A percentile compares a stretch with the other conserved stretches of the same genome.
phyloP scores from a whole-genome alignment of 2,329 filamentous ascomycete species.

The Cryphonectria parasitica region DNA sequence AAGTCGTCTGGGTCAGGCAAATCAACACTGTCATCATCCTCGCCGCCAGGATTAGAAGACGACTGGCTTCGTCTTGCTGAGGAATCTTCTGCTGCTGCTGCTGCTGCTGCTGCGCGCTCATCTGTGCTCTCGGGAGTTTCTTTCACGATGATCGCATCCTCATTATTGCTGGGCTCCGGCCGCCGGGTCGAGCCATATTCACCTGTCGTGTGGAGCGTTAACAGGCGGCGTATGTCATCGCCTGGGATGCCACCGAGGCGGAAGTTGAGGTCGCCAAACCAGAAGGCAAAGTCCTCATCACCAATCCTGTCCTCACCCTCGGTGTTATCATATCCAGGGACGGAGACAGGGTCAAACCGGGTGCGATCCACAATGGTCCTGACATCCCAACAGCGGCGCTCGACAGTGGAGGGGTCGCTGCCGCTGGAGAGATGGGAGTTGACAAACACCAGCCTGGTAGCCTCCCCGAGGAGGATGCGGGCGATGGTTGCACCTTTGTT shows the following conservation, averaged over 20 bases:
- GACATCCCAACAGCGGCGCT: conserved; percentile 89
- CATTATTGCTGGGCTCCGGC: conserved; percentile 46
- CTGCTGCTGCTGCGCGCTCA: conserved; percentile 50
- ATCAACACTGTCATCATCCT: conserved; percentile 44
- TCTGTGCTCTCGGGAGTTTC: conserved; percentile 48
- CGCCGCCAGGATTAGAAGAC: conserved; percentile 36
- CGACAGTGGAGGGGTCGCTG: conserved; percentile 73
- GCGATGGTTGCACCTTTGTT: conserved; percentile 92
- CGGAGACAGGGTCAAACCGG: conserved; percentile 74
- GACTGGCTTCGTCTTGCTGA: conserved; percentile 34
- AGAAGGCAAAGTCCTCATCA: conserved; percentile 92
- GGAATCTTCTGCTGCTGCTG: conserved; percentile 37
- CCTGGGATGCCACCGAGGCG: conserved; percentile 85
- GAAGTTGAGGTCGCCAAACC: conserved; percentile 97
- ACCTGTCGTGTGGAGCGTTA: conserved; percentile 80
- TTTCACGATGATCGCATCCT: conserved; percentile 57
- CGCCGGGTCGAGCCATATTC: conserved; percentile 67
- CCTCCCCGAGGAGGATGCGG: conserved; percentile 84
- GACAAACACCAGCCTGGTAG: conserved; percentile 85
- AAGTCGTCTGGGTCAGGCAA: conserved; percentile 70
- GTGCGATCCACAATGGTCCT: conserved; percentile 76
- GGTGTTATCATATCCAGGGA: conserved; percentile 62
- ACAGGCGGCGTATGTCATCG: conserved; percentile 82
- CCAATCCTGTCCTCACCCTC: conserved; percentile 74
- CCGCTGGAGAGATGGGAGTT: conserved; percentile 93